Conservation (phyloP, 192 early-diverging fungal species). For the Coemansia sp. region DNA sequence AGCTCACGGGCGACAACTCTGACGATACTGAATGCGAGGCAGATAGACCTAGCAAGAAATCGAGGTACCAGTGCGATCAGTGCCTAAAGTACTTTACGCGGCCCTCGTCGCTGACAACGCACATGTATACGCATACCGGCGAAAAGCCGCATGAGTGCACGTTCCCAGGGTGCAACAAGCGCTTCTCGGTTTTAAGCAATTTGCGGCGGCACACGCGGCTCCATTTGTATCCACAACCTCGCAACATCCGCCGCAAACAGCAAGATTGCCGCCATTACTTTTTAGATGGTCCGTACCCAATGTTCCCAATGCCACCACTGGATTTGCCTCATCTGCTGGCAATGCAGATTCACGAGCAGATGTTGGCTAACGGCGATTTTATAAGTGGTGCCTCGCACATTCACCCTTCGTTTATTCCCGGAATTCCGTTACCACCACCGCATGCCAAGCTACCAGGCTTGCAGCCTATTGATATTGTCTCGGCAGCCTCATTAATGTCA, state of each 20-base stretch:
- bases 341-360: constrained; percentile 1
- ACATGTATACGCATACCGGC: constrained; percentile 74
- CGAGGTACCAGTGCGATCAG: constrained; percentile 56
- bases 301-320: constrained; percentile 4
- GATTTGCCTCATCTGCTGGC: constrained; percentile 5
- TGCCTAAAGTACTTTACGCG: constrained; percentile 70
- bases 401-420: constrained; percentile 1
- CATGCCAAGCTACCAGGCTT: constrained; percentile 1
- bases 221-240: constrained; percentile 13
- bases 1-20: neutral
- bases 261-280: neutral
- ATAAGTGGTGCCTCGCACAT: neutral
- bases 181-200: constrained; percentile 74
- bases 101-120: constrained; percentile 67
- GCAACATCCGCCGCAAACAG: constrained; percentile 7
- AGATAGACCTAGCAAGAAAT: constrained; percentile 23
- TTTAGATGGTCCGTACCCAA: neutral
- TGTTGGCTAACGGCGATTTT: neutral
- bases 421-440: neutral
- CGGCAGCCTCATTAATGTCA: neutral
- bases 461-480: neutral
- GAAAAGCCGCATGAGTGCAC: constrained; percentile 72
- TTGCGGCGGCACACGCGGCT: constrained; percentile 65
- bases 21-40: neutral
- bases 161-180: constrained; percentile 58